Conservation (phyloP, 768 basidiomycete genomes). For the Zangia roseola region DNA sequence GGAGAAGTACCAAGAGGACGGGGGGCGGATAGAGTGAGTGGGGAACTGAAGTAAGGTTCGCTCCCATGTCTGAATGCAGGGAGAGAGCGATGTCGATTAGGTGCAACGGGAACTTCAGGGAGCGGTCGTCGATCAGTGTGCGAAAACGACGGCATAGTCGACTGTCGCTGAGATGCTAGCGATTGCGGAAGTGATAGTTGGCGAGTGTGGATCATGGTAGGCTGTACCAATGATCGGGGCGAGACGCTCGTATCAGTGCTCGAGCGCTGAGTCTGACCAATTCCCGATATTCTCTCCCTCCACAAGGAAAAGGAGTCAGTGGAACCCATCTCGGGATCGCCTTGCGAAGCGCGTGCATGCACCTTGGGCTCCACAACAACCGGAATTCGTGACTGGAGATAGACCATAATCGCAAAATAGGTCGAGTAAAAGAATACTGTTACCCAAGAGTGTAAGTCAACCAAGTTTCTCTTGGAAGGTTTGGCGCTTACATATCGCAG, state of each 20-base stretch:
- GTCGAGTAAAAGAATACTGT: constrained; percentile 44
- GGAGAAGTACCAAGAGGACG: not conserved
- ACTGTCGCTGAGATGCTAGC: not conserved
- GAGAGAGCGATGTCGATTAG: constrained; percentile 23
- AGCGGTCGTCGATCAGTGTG: not conserved
- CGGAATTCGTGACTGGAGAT: constrained; percentile 32
- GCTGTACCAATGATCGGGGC: constrained; percentile 8
- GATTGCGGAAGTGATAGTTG: constrained; percentile 3
- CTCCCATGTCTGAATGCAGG: constrained; percentile 18
- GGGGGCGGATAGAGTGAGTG: constrained; percentile 4
- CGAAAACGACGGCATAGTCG: constrained; percentile 1
- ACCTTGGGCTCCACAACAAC: constrained; percentile 14
- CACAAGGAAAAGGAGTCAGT: constrained; percentile 3
- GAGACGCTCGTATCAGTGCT: not conserved
- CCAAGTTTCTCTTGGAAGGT: not conserved
- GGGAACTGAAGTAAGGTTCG: not conserved
- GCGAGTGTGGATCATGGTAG: constrained; percentile 7
- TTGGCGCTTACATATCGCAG: constrained; percentile 44
- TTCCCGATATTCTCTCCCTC: constrained; percentile 5
- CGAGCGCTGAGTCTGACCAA: not conserved
- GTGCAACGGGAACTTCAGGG: not conserved
- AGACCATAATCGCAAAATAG: constrained; percentile 40
- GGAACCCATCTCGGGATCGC: constrained; percentile 22
- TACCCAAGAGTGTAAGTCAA: constrained; percentile 5
- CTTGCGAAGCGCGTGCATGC: not conserved